These are phyloP conservation scores for Russula virescens DNA, from an alignment of 768 basidiomycete genomes.

Conservation along the genomic window DNA sequence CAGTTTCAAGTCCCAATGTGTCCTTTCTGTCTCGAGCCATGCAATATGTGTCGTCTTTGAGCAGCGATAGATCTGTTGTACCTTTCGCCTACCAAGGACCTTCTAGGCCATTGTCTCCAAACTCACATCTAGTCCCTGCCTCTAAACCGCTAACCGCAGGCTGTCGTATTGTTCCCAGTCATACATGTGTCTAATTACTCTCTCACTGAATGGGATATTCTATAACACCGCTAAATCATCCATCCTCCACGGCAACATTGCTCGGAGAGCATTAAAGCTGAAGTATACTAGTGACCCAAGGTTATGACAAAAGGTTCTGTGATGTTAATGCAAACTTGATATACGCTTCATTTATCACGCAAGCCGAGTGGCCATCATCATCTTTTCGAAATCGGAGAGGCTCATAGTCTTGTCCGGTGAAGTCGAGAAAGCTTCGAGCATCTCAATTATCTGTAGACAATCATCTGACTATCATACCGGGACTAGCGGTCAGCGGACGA, in stretches of 20 bases:
- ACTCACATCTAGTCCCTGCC: background rate
- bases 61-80: too few species aligned
- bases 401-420: conserved; percentile 62
- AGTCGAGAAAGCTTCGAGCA: conserved; percentile 72
- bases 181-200: background rate
- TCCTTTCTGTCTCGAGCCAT: too few species aligned
- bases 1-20: too few species aligned
- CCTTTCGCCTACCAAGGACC: too few species aligned
- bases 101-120: too few species aligned
- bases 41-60: too few species aligned
- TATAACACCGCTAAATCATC: background rate
- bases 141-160: background rate
- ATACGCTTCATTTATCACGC: conserved; percentile 30
- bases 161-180: background rate
- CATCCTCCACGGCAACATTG: background rate
- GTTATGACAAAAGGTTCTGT: background rate
- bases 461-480: background rate
- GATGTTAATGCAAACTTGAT: background rate
- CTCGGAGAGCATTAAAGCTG: background rate
- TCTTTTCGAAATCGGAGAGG: conserved; percentile 63
- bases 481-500: background rate
- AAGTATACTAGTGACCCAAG: background rate
- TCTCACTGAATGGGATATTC: too few species aligned
- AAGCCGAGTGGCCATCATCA: conserved; percentile 63
- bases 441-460: conserved; percentile 60